Conservation (phyloP, 2,329 filamentous ascomycete genomes). For the Colletotrichum karsti region DNA sequence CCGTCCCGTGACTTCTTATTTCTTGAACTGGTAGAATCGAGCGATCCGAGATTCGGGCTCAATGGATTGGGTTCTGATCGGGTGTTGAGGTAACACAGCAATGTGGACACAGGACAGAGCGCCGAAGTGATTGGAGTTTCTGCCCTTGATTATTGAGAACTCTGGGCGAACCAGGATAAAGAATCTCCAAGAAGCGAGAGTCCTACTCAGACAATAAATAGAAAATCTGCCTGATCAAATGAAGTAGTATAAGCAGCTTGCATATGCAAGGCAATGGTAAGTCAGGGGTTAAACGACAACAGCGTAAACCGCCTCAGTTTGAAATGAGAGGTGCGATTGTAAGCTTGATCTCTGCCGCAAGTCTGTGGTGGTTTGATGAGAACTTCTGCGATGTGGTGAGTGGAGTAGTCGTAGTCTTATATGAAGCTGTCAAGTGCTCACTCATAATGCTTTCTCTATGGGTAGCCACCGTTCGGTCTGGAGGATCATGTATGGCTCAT, state of each 20-base stretch:
- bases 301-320: not conserved
- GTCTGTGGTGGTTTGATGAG: not conserved
- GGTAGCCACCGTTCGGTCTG: not conserved
- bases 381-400: not conserved
- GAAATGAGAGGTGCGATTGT: not conserved
- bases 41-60: not conserved
- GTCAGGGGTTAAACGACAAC: not conserved
- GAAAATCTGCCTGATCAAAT: not conserved
- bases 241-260: not conserved
- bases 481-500: not conserved
- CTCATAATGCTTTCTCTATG: not conserved
- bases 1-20: not conserved
- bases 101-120: not conserved
- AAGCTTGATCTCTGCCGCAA: not conserved
- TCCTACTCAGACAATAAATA: not conserved
- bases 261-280: constrained; percentile 3
- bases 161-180: not conserved
- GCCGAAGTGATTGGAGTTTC: not conserved
- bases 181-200: not conserved
- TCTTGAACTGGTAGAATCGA: not conserved
- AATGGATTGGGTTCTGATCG: not conserved
- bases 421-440: not conserved
- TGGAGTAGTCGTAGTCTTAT: constrained; percentile 14
- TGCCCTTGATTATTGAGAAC: not conserved
- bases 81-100: not conserved